A percentile compares a stretch with the other conserved stretches of the same genome.
These are phyloP conservation scores for Tephrocybe sp. DNA, from an alignment of 768 basidiomycete genomes.

Conservation along the genomic window DNA sequence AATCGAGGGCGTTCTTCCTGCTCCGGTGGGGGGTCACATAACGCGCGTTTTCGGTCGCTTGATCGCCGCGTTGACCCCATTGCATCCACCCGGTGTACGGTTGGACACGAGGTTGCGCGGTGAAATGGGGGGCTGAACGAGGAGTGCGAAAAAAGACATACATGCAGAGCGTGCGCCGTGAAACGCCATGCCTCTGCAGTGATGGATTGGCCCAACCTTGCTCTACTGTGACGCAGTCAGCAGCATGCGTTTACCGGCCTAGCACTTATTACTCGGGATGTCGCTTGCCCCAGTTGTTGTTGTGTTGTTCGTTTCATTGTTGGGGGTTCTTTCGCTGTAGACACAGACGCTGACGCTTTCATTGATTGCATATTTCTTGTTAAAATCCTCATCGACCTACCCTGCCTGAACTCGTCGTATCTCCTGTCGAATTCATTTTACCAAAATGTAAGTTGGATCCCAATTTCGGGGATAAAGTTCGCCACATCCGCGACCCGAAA, in stretches of 20 bases:
- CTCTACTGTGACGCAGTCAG: conserved; percentile 70
- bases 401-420: conserved; percentile 24
- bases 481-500: conserved; percentile 84
- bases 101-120: conserved; percentile 87
- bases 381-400: conserved; percentile 17
- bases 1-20: conserved; percentile 80
- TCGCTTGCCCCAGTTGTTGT: conserved; percentile 56
- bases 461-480: conserved; percentile 82
- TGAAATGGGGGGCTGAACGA: conserved; percentile 99
- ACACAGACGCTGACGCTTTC: conserved; percentile 64
- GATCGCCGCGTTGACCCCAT: conserved; percentile 78
- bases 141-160: conserved; percentile 78
- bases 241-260: conserved; percentile 51
- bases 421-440: conserved; percentile 21
- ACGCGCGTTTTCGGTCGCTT: conserved; percentile 93
- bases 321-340: conserved; percentile 30
- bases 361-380: conserved; percentile 53
- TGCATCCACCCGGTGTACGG: conserved; percentile 64
- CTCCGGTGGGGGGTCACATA: conserved; percentile 58
- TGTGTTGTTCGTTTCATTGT: conserved; percentile 24
- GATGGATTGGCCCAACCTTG: conserved; percentile 50
- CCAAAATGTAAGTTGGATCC: conserved; percentile 77
- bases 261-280: conserved; percentile 60
- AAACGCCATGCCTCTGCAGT: conserved; percentile 30
- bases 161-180: conserved; percentile 32